Percentiles rank a stretch among this genome's conserved stretches.
These are phyloP conservation scores for Nasturtium officinale DNA, from an alignment of 345 rosid genomes.

Conservation along the genomic window DNA sequence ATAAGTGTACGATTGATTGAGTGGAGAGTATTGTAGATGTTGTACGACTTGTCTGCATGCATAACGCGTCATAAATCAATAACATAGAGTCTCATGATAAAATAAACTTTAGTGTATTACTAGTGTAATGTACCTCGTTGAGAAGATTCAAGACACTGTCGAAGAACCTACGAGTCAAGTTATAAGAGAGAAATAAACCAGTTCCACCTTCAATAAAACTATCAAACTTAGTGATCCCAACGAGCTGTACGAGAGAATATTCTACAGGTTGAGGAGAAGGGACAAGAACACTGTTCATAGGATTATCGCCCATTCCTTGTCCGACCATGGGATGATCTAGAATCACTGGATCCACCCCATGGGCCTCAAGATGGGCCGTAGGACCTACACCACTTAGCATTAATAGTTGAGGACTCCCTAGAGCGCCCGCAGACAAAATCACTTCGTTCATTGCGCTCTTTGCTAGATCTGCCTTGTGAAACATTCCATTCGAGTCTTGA, in stretches of 20 bases:
- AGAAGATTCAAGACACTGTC: conserved; percentile 22
- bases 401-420: conserved; percentile 79
- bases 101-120: background rate
- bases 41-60: background rate
- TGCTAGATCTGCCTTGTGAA: conserved; percentile 48
- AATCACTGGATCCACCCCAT: conserved; percentile 45
- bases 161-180: conserved; percentile 42
- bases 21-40: background rate
- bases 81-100: background rate
- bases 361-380: conserved; percentile 43
- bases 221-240: conserved; percentile 56
- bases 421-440: conserved; percentile 67
- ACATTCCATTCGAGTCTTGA: conserved; percentile 48
- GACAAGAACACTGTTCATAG: conserved; percentile 54
- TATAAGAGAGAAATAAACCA: conserved; percentile 44
- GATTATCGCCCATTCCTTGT: conserved; percentile 77
- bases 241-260: conserved; percentile 55
- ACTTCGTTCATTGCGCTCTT: conserved; percentile 51
- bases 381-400: conserved; percentile 87
- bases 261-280: conserved; percentile 68
- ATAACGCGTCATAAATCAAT: background rate
- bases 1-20: conserved; percentile 22
- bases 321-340: conserved; percentile 68
- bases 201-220: conserved; percentile 58
- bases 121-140: conserved; percentile 45